Conservation (phyloP, 179 eudicot species). For the Actinidia arguta region DNA sequence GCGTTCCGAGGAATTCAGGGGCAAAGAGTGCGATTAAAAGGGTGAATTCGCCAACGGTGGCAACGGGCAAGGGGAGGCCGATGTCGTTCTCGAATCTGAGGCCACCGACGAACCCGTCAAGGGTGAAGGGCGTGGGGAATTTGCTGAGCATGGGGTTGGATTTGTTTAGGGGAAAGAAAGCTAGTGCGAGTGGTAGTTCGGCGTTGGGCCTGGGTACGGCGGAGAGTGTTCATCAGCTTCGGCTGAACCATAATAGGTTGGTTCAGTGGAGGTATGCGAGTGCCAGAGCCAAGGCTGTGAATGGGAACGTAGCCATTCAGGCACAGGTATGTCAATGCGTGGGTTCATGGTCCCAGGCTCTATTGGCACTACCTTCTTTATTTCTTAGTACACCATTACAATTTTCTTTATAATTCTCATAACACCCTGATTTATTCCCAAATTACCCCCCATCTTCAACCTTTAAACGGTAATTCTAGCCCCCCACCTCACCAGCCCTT, state of each 20-base stretch:
- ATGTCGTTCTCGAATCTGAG: constrained; percentile 32
- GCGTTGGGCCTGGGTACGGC: constrained; percentile 17
- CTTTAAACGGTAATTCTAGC: too few relatives aligned
- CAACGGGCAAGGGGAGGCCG: constrained; percentile 26
- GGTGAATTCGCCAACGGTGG: constrained; percentile 18
- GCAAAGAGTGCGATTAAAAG: constrained; percentile 22
- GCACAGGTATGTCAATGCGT: constrained; percentile 55
- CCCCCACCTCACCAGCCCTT: too few relatives aligned
- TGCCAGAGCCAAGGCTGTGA: constrained; percentile 45
- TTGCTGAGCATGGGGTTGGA: constrained; percentile 52
- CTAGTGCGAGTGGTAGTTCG: constrained; percentile 10
- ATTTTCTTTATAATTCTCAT: too few relatives aligned
- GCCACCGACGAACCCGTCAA: constrained; percentile 57
- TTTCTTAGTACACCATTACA: too few relatives aligned
- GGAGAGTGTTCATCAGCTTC: constrained; percentile 55
- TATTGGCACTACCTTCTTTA: too few relatives aligned
- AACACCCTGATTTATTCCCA: too few relatives aligned
- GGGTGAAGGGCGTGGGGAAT: constrained; percentile 45
- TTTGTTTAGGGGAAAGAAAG: constrained; percentile 48
- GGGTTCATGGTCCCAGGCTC: too few relatives aligned
- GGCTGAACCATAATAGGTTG: constrained; percentile 41
- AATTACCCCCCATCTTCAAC: too few relatives aligned
- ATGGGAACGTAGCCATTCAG: constrained; percentile 22
- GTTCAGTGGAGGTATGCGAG: constrained; percentile 56
- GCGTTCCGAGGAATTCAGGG: constrained; percentile 22